phyloP scores from a whole-genome alignment of 257 asterid species.

The Haberlea rhodopensis region DNA sequence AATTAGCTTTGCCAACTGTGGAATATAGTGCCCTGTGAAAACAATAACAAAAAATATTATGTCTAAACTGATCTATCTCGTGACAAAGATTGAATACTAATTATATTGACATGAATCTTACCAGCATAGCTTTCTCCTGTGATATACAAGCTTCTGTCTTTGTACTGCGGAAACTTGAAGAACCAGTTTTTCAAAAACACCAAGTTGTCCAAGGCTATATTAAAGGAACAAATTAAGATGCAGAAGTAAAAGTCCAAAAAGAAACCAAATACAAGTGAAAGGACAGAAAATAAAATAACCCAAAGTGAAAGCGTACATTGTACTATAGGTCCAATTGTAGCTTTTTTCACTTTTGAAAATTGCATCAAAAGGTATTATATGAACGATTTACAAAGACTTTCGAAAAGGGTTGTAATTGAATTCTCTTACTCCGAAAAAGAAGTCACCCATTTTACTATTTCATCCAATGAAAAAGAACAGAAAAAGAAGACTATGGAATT shows the following conservation, averaged over 20 bases:
- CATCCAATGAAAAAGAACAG: background rate
- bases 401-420: conserved; percentile 6
- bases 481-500: too few species aligned
- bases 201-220: conserved; percentile 63
- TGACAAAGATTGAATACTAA: background rate
- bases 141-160: conserved; percentile 56
- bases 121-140: conserved; percentile 89
- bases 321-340: background rate
- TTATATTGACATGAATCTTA: conserved; percentile 16
- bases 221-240: background rate
- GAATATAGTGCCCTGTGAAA: conserved; percentile 65
- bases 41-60: background rate
- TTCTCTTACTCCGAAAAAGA: background rate
- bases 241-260: conserved; percentile 17
- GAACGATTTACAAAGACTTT: conserved; percentile 19
- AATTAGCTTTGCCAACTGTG: conserved; percentile 69
- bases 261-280: conserved; percentile 5
- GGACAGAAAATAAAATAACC: background rate
- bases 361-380: conserved; percentile 23
- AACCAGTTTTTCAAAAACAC: conserved; percentile 70
- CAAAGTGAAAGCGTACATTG: conserved; percentile 16
- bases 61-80: background rate
- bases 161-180: conserved; percentile 63
- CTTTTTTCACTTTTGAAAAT: conserved; percentile 3
- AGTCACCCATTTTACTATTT: background rate